Conservation (phyloP, 345 rosid species). For the Noccaea bulbosa region DNA sequence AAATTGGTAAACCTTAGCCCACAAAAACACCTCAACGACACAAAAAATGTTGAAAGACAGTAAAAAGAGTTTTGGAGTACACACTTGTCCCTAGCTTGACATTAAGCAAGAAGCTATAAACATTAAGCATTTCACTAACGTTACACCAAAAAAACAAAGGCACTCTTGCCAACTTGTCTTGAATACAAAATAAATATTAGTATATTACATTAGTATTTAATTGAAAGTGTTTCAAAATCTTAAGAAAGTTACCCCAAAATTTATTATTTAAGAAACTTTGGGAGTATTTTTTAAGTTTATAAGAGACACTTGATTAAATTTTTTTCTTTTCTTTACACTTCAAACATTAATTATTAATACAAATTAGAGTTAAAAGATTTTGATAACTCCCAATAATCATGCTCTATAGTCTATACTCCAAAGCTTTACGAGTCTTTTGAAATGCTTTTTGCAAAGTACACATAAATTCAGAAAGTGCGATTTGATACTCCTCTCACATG, state of each 20-base stretch:
- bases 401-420: no score
- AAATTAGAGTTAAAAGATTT: no score
- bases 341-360: no score
- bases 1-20: neutral
- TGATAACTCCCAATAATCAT: no score
- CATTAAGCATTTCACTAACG: slow-evolving; percentile 13
- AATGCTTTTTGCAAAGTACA: neutral
- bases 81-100: neutral
- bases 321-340: no score
- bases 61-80: slow-evolving; percentile 3
- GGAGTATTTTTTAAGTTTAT: no score
- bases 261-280: no score
- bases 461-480: slow-evolving; percentile 2
- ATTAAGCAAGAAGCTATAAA: neutral
- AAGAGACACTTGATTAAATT: no score
- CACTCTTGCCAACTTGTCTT: neutral
- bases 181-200: no score
- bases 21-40: neutral
- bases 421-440: neutral
- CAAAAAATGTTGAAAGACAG: neutral
- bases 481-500: slow-evolving; percentile 6
- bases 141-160: neutral
- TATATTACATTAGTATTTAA: no score
- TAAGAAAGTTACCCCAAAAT: no score
- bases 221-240: no score